Percentiles rank a stretch among this genome's conserved stretches.
Conservation (phyloP, 345 rosid species). For the Acer campestre region DNA sequence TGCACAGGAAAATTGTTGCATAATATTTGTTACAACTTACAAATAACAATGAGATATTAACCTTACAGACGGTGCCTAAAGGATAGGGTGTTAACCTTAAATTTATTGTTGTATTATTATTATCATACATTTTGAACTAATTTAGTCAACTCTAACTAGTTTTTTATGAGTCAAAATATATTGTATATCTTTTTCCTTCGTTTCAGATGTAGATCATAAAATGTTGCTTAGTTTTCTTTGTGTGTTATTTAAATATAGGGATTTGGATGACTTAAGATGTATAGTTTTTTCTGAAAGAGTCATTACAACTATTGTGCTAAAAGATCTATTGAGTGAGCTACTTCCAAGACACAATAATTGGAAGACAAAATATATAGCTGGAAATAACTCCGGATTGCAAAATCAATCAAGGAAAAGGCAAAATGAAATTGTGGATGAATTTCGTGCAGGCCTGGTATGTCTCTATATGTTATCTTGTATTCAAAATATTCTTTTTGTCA, state of each 20-base stretch:
- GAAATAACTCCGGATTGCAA: conserved; percentile 59
- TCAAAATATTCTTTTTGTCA: conserved; percentile 5
- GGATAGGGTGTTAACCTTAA: not conserved
- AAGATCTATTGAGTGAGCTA: conserved; percentile 52
- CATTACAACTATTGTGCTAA: conserved; percentile 62
- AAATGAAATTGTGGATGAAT: conserved; percentile 78
- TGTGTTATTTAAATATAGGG: conserved; percentile 37
- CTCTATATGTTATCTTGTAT: not conserved
- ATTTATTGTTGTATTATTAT: not conserved
- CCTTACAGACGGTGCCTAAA: too few species aligned
- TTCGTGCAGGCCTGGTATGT: conserved; percentile 72
- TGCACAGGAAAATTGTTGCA: too few species aligned
- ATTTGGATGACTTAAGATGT: conserved; percentile 65
- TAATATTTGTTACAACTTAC: too few species aligned
- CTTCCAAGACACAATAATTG: conserved; percentile 58
- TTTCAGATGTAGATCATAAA: not conserved
- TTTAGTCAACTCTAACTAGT: not conserved
- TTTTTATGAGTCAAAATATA: not conserved
- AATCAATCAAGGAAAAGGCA: conserved; percentile 65
- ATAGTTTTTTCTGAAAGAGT: conserved; percentile 84
- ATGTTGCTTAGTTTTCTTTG: conserved; percentile 10
- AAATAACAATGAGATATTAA: too few species aligned
- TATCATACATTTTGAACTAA: not conserved
- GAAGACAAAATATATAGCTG: conserved; percentile 75
- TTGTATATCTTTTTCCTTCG: not conserved